Conservation (phyloP, 2,329 filamentous ascomycete species). For the Dryadomyces quercus-mongolicae region DNA sequence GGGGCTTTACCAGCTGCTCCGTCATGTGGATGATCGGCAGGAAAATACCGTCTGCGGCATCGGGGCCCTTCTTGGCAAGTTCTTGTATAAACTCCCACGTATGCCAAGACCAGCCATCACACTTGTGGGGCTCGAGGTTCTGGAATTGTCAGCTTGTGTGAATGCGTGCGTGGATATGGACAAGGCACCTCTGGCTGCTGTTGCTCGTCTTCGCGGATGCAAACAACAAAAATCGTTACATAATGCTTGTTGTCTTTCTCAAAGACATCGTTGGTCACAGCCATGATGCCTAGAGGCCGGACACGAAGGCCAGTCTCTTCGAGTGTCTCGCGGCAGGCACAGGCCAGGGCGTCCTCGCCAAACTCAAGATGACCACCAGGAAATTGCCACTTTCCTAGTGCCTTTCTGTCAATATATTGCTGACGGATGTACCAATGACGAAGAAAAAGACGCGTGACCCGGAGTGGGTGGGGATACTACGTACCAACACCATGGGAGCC, state of each 20-base stretch:
- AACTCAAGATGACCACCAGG: conserved; percentile 68
- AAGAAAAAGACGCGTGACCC: neutral
- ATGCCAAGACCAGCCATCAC: conserved; percentile 36
- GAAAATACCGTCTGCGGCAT: conserved; percentile 22
- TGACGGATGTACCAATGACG: too few relatives aligned
- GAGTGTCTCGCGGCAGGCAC: conserved; percentile 52
- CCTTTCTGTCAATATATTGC: neutral
- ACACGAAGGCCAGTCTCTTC: conserved; percentile 60
- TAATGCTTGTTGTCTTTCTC: conserved; percentile 53
- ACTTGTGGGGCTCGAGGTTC: conserved; percentile 38
- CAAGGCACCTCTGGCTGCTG: conserved; percentile 34
- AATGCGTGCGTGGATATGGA: neutral
- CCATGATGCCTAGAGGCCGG: conserved; percentile 37
- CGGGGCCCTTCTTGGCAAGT: conserved; percentile 18
- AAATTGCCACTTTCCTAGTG: conserved; percentile 36
- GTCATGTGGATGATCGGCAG: conserved; percentile 26
- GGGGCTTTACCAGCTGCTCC: conserved; percentile 13
- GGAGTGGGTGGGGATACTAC: conserved; percentile 10
- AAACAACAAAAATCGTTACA: conserved; percentile 57
- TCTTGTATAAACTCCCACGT: conserved; percentile 28
- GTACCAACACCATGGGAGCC: conserved; percentile 37
- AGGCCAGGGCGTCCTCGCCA: conserved; percentile 48
- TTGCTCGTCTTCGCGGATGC: conserved; percentile 31
- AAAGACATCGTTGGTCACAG: conserved; percentile 58
- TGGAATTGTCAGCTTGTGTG: conserved; percentile 8